These are phyloP conservation scores for Chamaenerion angustifolium DNA, from an alignment of 345 rosid genomes.

Conservation along the genomic window DNA sequence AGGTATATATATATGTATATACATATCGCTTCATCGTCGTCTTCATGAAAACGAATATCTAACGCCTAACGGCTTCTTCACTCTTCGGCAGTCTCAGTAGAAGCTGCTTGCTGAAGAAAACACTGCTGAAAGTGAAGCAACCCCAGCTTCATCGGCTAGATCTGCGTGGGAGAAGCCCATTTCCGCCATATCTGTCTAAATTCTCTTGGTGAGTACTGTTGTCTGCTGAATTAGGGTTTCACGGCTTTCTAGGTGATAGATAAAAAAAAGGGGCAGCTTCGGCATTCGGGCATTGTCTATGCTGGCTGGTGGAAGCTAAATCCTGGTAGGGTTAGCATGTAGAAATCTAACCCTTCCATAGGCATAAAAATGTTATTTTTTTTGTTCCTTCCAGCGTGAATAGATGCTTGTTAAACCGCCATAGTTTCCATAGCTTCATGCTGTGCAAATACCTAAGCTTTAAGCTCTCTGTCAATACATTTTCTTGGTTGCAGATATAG, in stretches of 20 bases:
- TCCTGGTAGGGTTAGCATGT: too few relatives aligned
- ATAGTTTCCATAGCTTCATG: too few relatives aligned
- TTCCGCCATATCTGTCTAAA: background rate
- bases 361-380: too few relatives aligned
- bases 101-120: background rate
- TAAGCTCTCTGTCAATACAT: too few relatives aligned
- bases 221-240: constrained; percentile 1
- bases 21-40: background rate
- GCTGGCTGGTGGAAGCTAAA: background rate
- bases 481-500: too few relatives aligned
- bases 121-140: background rate
- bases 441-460: too few relatives aligned
- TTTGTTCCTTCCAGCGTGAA: too few relatives aligned
- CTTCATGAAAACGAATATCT: background rate
- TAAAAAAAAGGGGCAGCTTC: background rate
- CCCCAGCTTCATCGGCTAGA: background rate
- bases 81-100: too few relatives aligned
- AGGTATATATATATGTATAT: too few relatives aligned
- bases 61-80: background rate
- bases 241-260: background rate
- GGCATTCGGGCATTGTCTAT: too few relatives aligned
- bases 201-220: background rate
- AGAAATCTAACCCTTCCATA: too few relatives aligned
- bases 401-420: too few relatives aligned
- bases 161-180: background rate